These are phyloP conservation scores for Discostella pseudostelligera DNA, from an alignment of 108 stramenopile species.

Conservation along the genomic window DNA sequence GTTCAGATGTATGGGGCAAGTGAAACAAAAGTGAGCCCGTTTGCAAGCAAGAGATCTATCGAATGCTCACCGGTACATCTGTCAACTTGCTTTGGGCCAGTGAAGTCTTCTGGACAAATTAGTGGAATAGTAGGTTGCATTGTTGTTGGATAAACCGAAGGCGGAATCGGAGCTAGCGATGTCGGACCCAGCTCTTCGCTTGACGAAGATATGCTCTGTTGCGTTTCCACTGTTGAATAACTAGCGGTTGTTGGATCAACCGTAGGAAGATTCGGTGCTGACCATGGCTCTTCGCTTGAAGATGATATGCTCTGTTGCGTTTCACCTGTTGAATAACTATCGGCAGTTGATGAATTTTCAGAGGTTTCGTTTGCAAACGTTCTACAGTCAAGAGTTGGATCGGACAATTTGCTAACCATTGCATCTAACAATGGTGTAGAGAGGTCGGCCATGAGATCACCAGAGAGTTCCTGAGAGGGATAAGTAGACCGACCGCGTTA, in stretches of 20 bases:
- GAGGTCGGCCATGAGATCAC: background rate
- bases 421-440: constrained; percentile 5
- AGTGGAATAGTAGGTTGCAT: background rate
- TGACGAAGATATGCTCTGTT: background rate
- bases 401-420: background rate
- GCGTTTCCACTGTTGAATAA: background rate
- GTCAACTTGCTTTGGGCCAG: background rate
- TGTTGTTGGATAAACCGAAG: background rate
- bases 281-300: no score
- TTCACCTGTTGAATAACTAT: background rate
- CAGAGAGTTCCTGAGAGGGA: background rate
- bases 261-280: no score
- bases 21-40: background rate
- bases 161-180: background rate
- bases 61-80: background rate
- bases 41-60: background rate
- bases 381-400: constrained; percentile 3
- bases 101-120: background rate
- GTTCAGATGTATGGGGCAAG: background rate
- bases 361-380: background rate
- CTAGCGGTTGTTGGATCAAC: background rate
- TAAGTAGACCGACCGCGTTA: background rate
- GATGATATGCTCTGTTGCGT: background rate
- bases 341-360: background rate
- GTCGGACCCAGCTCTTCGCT: background rate